phyloP scores from a whole-genome alignment of 2,329 filamentous ascomycete genomes.

The Hortaea sp. region DNA sequence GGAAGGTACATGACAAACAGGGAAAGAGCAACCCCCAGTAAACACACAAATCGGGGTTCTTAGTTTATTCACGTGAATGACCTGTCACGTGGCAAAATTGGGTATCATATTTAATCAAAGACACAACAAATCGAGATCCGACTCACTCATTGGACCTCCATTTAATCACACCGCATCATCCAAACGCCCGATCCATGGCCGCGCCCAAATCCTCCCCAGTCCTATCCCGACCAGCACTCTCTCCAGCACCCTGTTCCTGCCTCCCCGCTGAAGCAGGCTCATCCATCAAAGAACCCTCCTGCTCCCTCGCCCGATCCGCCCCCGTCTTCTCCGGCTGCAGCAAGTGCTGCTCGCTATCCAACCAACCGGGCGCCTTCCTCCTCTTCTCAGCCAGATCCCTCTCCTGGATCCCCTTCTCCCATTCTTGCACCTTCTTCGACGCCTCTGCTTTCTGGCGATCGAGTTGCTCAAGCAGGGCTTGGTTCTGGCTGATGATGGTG shows the following conservation, averaged over 20 bases:
- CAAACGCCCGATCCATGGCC: slow-evolving; percentile 28
- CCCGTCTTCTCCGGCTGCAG: slow-evolving; percentile 53
- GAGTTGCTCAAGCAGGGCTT: slow-evolving; percentile 66
- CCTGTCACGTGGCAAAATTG: no score
- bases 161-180: slow-evolving; percentile 2
- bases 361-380: slow-evolving; percentile 67
- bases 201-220: slow-evolving; percentile 23
- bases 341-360: slow-evolving; percentile 62
- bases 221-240: slow-evolving; percentile 8
- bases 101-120: no score
- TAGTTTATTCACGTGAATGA: no score
- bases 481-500: slow-evolving; percentile 74
- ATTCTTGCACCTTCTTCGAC: slow-evolving; percentile 54
- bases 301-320: slow-evolving; percentile 6
- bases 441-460: slow-evolving; percentile 58
- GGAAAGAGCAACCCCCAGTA: no score
- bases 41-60: no score
- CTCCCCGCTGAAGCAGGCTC: slow-evolving; percentile 7
- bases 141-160: no score
- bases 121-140: no score
- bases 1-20: no score
- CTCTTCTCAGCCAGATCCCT: slow-evolving; percentile 71
- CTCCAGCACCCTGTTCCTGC: not conserved
- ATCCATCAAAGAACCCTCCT: slow-evolving; percentile 19
- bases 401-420: slow-evolving; percentile 56